Evolutionary conservation across 2,329 filamentous ascomycete genomes (phyloP).

Genomic region (Westerdykella ornata): DNA sequence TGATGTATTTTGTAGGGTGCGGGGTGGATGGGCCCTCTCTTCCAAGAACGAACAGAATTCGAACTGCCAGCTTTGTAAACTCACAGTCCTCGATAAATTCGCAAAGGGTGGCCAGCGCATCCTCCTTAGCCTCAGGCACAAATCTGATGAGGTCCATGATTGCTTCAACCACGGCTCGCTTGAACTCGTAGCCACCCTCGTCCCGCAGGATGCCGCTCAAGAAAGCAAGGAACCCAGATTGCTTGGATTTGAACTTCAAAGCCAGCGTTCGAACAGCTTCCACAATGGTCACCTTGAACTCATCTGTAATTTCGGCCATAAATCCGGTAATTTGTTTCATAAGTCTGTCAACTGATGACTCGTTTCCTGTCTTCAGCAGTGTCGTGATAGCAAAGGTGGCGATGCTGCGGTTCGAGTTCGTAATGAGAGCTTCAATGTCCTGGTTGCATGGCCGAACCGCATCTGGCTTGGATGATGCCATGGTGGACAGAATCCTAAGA

Average conservation of each 20-base stretch:
- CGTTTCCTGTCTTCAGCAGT: slow-evolving; percentile 94
- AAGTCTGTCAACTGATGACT: slow-evolving; percentile 89
- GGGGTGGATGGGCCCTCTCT: slow-evolving; percentile 91
- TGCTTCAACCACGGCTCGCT: slow-evolving; percentile 93
- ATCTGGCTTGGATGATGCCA: slow-evolving; percentile 91
- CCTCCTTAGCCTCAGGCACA: slow-evolving; percentile 76
- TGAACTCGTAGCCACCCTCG: slow-evolving; percentile 97
- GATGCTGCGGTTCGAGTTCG: slow-evolving; percentile 93
- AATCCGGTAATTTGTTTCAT: slow-evolving; percentile 99
- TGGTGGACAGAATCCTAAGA: slow-evolving; percentile 91
- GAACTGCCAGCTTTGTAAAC: slow-evolving; percentile 94
- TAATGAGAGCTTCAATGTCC: slow-evolving; percentile 94
- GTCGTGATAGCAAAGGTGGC: slow-evolving; percentile 98
- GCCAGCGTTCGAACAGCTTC: slow-evolving; percentile 95
- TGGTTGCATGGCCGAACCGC: slow-evolving; percentile 91
- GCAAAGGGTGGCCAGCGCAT: slow-evolving; percentile 87
- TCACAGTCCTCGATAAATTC: slow-evolving; percentile 99
- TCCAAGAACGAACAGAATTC: slow-evolving; percentile 88
- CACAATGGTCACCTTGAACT: slow-evolving; percentile 99
- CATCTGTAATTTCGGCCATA: slow-evolving; percentile 98
- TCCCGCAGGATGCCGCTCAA: slow-evolving; percentile 93
- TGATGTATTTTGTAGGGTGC: slow-evolving; percentile 96
- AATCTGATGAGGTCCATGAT: slow-evolving; percentile 99
- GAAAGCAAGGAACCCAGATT: slow-evolving; percentile 96
- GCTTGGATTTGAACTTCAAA: slow-evolving; percentile 96